A percentile compares a stretch with the other conserved stretches of the same genome.
phyloP scores from a whole-genome alignment of 805 yeast genomes.

The Ogataea ramenticola region DNA sequence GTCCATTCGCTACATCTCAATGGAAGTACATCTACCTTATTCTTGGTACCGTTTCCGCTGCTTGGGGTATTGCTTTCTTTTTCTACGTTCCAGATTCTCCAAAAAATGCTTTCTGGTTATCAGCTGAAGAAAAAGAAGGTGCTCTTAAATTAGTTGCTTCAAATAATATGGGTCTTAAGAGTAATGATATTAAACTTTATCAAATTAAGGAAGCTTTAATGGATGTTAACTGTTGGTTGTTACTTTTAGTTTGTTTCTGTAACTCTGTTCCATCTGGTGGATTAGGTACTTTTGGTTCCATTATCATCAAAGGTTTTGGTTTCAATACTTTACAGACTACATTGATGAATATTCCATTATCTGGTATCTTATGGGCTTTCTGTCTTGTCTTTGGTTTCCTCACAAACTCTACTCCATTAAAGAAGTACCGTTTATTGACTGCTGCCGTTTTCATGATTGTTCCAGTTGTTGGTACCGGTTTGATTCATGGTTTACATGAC shows the following conservation, averaged over 20 bases:
- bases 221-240: conserved; percentile 28
- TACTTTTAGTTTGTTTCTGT: conserved; percentile 28
- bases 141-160: conserved; percentile 22
- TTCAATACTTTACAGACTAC: conserved; percentile 20
- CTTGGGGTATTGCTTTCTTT: conserved; percentile 16
- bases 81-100: conserved; percentile 37
- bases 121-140: conserved; percentile 27
- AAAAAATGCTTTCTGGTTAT: conserved; percentile 34
- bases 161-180: conserved; percentile 39
- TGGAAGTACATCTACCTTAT: conserved; percentile 40
- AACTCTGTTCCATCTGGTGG: conserved; percentile 54
- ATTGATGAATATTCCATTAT: conserved; percentile 30
- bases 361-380: conserved; percentile 15
- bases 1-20: conserved; percentile 21
- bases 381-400: conserved; percentile 7
- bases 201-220: conserved; percentile 36
- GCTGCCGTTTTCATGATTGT: conserved; percentile 10
- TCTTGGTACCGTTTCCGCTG: conserved; percentile 35
- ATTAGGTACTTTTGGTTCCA: conserved; percentile 39
- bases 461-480: conserved; percentile 10
- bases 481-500: conserved; percentile 9
- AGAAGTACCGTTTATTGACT: conserved; percentile 9
- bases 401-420: conserved; percentile 7
- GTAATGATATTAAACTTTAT: conserved; percentile 28
- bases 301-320: conserved; percentile 34